A percentile compares a stretch with the other conserved stretches of the same genome.
Conservation (phyloP, 139 green algal genomes). For the Closterium sp. region DNA sequence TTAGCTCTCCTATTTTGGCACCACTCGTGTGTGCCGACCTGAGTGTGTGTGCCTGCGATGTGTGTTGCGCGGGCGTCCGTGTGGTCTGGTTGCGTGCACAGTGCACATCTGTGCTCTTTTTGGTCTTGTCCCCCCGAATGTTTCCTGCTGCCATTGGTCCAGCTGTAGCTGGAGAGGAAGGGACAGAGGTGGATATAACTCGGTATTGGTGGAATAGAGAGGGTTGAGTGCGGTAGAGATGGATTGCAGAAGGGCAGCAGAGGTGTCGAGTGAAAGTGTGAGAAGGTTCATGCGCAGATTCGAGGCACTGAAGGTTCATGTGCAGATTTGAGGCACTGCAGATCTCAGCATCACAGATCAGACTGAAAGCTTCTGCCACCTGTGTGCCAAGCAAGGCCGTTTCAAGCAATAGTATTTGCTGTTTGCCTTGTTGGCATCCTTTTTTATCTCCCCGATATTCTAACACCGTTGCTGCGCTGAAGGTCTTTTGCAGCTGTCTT, state of each 20-base stretch:
- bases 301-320: too few species aligned
- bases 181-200: background rate
- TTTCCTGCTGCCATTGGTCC: background rate
- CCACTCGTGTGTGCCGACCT: too few species aligned
- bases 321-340: background rate
- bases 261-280: background rate
- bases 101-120: background rate
- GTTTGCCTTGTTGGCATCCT: background rate
- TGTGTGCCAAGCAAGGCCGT: background rate
- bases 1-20: too few species aligned
- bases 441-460: background rate
- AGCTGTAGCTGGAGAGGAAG: background rate
- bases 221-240: too few species aligned
- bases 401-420: background rate
- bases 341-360: background rate
- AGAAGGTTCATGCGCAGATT: too few species aligned
- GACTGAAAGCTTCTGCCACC: background rate
- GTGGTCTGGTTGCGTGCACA: background rate
- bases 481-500: too few species aligned
- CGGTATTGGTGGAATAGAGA: background rate
- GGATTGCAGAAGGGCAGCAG: background rate
- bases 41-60: too few species aligned
- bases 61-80: too few species aligned
- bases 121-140: background rate
- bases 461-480: too few species aligned